A percentile compares a stretch with the other conserved stretches of the same genome.
These are phyloP conservation scores for Carex scoparia DNA, from an alignment of 176 grass and related monocot species.

Conservation along the genomic window DNA sequence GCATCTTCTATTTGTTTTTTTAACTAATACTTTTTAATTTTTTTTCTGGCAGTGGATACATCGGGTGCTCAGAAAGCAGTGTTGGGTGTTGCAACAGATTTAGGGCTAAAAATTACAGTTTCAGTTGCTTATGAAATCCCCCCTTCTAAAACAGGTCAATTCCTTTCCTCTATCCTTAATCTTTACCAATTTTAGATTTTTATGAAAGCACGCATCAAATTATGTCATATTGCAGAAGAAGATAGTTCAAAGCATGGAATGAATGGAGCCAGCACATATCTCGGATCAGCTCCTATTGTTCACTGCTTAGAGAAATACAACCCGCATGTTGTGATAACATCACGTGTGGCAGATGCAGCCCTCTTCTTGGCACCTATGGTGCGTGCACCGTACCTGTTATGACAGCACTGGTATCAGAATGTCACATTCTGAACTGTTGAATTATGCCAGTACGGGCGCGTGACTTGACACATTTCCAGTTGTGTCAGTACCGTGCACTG, in stretches of 20 bases:
- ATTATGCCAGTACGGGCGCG: not conserved
- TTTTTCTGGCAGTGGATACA: constrained; percentile 63
- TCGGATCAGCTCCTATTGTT: constrained; percentile 79
- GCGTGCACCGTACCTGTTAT: constrained; percentile 5
- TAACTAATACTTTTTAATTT: not conserved
- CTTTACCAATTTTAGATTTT: not conserved
- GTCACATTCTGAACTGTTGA: not conserved
- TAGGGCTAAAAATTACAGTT: constrained; percentile 64
- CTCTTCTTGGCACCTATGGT: constrained; percentile 97
- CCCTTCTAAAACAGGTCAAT: not conserved
- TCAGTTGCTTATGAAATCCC: constrained; percentile 58
- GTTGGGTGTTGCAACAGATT: constrained; percentile 46
- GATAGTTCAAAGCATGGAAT: constrained; percentile 5
- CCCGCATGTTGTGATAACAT: constrained; percentile 89
- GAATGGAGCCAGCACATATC: constrained; percentile 79
- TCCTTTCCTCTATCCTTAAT: not conserved
- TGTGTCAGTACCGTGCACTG: not conserved
- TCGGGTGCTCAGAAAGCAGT: constrained; percentile 74
- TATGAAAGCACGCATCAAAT: not conserved
- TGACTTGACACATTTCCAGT: not conserved
- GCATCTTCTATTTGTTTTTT: constrained; percentile 5
- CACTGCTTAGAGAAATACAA: constrained; percentile 71
- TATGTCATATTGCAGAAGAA: constrained; percentile 16
- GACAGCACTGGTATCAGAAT: not conserved
- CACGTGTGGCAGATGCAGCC: constrained; percentile 88